phyloP scores from a whole-genome alignment of 345 rosid genomes.

The Citrus inodora region DNA sequence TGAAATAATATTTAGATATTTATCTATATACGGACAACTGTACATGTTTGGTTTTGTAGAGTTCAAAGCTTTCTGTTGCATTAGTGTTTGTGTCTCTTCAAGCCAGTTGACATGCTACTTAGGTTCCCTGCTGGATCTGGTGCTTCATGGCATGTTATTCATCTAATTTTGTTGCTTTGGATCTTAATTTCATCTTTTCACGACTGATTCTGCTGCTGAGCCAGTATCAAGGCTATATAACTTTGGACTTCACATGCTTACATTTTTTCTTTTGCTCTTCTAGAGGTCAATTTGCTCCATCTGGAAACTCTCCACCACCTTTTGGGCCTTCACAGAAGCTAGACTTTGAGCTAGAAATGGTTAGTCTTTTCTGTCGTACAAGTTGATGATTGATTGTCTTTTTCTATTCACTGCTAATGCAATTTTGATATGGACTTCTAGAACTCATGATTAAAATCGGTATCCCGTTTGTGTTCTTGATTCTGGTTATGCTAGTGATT shows the following conservation, averaged over 20 bases:
- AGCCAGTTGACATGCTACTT: neutral
- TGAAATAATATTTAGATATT: neutral
- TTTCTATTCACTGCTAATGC: neutral
- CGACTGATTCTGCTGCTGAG: neutral
- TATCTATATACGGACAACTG: neutral
- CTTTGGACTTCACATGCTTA: neutral
- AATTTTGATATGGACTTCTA: neutral
- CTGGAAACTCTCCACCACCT: conserved; percentile 62
- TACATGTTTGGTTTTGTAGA: neutral
- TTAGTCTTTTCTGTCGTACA: conserved; percentile 23
- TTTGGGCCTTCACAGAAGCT: conserved; percentile 91
- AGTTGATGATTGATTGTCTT: neutral
- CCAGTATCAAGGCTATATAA: neutral
- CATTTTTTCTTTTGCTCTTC: conserved; percentile 22
- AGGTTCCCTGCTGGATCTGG: neutral
- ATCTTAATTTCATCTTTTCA: neutral
- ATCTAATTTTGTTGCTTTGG: neutral
- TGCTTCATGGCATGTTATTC: neutral
- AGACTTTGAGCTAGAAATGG: conserved; percentile 99
- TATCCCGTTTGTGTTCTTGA: neutral
- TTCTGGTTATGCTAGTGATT: neutral
- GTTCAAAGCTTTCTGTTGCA: neutral
- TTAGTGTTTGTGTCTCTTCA: neutral
- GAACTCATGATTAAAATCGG: neutral
- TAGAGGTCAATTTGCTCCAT: conserved; percentile 90